Evolutionary conservation across 371 early-diverging fungal genomes (phyloP).

Genomic region (Mortierella sp.): DNA sequence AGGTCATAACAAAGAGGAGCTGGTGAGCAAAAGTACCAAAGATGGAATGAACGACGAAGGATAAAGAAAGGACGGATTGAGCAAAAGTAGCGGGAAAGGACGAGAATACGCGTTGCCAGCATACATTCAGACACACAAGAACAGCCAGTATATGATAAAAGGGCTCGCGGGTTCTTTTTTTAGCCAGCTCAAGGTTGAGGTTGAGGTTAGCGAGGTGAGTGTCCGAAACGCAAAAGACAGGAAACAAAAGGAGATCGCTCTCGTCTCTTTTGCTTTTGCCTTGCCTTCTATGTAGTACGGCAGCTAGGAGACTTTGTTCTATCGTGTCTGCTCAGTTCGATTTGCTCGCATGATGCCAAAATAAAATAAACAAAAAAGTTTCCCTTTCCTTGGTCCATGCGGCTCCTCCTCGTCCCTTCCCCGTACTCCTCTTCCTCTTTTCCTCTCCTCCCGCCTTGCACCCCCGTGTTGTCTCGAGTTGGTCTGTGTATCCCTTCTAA

Average conservation of each 20-base stretch:
- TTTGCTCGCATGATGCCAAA: constrained; percentile 6
- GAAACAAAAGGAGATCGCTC: background rate
- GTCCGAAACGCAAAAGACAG: constrained; percentile 1
- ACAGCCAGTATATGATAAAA: background rate
- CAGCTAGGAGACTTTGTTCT: background rate
- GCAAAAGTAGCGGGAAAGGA: too few species aligned
- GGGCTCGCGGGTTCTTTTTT: background rate
- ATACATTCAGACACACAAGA: too few species aligned
- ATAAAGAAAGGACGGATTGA: background rate
- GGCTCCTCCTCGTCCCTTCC: background rate
- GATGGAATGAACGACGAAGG: constrained; percentile 9
- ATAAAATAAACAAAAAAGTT: background rate
- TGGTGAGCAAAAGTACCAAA: background rate
- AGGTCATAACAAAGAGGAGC: background rate
- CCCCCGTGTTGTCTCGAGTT: constrained; percentile 8
- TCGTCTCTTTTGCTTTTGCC: background rate
- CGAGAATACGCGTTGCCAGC: too few species aligned
- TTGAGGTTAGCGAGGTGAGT: background rate
- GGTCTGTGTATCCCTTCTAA: background rate
- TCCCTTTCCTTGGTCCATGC: background rate
- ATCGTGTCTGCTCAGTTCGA: background rate
- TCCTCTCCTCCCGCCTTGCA: background rate
- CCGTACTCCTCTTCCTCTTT: background rate
- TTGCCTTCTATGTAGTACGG: too few species aligned
- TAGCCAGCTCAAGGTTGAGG: background rate